Evolutionary conservation across 2,329 filamentous ascomycete genomes (phyloP).

Genomic region (Shiraia bambusicola): DNA sequence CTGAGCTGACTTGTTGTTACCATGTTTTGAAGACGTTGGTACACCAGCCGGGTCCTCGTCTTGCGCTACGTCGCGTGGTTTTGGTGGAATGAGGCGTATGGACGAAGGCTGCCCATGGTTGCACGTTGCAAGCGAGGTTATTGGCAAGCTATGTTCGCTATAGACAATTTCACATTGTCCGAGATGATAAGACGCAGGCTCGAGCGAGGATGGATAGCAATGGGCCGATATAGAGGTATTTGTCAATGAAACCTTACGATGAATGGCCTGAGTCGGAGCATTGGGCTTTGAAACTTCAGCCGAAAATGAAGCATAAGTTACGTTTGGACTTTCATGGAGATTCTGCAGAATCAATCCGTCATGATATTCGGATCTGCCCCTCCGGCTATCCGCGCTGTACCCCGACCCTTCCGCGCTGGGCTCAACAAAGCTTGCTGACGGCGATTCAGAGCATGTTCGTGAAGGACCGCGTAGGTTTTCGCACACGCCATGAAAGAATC

Average conservation of each 20-base stretch:
- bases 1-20: constrained; percentile 22
- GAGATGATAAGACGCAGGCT: constrained; percentile 2
- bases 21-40: constrained; percentile 14
- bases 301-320: constrained; percentile 1
- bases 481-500: constrained; percentile 25
- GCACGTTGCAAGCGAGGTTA: constrained; percentile 13
- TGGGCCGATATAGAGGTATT: constrained; percentile 9
- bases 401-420: constrained; percentile 7
- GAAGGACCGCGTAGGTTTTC: constrained; percentile 26
- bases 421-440: constrained; percentile 13
- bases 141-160: constrained; percentile 11
- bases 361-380: background rate
- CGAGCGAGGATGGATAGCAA: constrained; percentile 2
- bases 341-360: too few relatives aligned
- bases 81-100: constrained; percentile 19
- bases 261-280: constrained; percentile 13
- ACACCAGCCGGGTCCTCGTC: constrained; percentile 12
- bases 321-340: constrained; percentile 1
- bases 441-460: constrained; percentile 19
- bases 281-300: constrained; percentile 1
- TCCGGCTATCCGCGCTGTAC: constrained; percentile 5
- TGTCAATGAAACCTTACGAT: constrained; percentile 10
- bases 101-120: constrained; percentile 16
- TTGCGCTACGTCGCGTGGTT: constrained; percentile 23
- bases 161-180: constrained; percentile 6